Conservation (phyloP, 129 eudicot genomes). For the Tanacetum coccineum region DNA sequence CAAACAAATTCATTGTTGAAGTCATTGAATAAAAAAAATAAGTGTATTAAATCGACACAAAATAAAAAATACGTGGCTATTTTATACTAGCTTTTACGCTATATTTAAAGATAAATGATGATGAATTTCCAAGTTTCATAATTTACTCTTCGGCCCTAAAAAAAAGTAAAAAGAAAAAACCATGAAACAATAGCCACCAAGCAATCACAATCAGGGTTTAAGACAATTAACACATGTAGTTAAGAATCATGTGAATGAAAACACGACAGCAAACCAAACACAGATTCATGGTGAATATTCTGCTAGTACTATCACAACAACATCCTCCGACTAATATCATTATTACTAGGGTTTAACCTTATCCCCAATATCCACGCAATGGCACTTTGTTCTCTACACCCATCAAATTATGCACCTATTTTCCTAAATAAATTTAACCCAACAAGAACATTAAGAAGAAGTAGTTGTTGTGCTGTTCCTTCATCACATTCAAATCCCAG, state of each 20-base stretch:
- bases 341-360: conserved; percentile 49
- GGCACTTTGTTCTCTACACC: conserved; percentile 39
- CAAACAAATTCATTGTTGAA: no score
- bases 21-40: no score
- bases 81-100: no score
- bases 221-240: conserved; percentile 6
- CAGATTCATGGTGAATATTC: conserved; percentile 26
- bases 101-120: no score
- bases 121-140: no score
- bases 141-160: no score
- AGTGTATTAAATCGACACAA: no score
- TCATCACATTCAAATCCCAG: conserved; percentile 81
- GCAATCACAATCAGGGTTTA: conserved; percentile 15
- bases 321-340: background rate
- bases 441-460: conserved; percentile 16
- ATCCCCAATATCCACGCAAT: conserved; percentile 13
- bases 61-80: no score
- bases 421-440: background rate
- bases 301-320: background rate
- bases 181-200: background rate
- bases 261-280: conserved; percentile 26
- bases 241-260: conserved; percentile 25
- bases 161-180: no score
- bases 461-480: conserved; percentile 21
- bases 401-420: conserved; percentile 23